These are phyloP conservation scores for Avena insularis DNA, from an alignment of 176 grass and related monocot species.

Conservation along the genomic window DNA sequence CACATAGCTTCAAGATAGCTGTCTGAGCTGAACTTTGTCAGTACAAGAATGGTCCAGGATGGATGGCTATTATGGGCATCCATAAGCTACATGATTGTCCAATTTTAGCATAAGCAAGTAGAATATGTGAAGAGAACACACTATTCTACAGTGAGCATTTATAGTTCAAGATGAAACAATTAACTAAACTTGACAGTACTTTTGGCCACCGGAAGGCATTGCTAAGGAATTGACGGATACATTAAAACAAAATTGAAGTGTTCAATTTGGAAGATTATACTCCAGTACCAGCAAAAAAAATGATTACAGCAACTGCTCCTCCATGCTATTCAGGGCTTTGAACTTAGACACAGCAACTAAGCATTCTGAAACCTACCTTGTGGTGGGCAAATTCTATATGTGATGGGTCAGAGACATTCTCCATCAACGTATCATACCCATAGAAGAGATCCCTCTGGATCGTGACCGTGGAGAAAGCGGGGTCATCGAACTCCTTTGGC, in stretches of 20 bases:
- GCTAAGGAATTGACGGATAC: not conserved
- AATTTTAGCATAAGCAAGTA: not conserved
- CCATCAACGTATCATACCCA: constrained; percentile 96
- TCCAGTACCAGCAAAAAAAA: not conserved
- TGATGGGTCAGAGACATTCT: constrained; percentile 95
- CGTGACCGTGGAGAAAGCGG: constrained; percentile 83
- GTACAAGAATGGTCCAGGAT: not conserved
- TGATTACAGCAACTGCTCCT: not conserved
- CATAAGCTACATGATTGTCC: not conserved
- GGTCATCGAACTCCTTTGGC: constrained; percentile 86
- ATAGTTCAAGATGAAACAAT: not conserved
- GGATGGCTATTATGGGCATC: not conserved
- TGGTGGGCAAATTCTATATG: constrained; percentile 99
- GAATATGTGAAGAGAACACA: not conserved
- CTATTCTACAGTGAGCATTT: not conserved
- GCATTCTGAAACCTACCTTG: constrained; percentile 58
- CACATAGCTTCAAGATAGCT: not conserved
- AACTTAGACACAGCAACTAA: not conserved
- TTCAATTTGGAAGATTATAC: not conserved
- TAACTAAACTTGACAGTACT: not conserved
- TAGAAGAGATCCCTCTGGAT: constrained; percentile 96
- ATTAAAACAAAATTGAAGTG: not conserved
- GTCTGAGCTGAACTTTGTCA: not conserved
- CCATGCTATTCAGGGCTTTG: not conserved
- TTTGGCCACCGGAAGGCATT: not conserved